phyloP scores from a whole-genome alignment of 1,284 basidiomycete genomes.

The Somion occarium region DNA sequence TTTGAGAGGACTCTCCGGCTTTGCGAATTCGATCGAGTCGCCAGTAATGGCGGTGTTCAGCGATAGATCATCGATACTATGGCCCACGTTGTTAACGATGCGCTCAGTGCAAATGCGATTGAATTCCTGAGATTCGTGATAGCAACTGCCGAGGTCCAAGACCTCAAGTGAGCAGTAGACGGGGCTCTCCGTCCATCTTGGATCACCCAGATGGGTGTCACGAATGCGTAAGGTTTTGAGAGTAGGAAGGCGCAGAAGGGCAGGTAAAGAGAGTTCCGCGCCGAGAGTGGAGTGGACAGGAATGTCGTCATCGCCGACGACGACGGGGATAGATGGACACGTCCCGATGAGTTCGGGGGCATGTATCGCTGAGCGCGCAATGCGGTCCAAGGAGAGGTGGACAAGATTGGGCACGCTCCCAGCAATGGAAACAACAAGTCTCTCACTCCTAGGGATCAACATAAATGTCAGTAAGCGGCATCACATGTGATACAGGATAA shows the following conservation, averaged over 20 bases:
- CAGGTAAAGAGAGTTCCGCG: constrained; percentile 54
- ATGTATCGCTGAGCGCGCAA: constrained; percentile 60
- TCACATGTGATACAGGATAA: constrained; percentile 18
- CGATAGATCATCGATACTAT: constrained; percentile 47
- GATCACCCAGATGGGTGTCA: constrained; percentile 67
- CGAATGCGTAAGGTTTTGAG: constrained; percentile 58
- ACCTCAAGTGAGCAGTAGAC: constrained; percentile 48
- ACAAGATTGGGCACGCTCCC: constrained; percentile 51
- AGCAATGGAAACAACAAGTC: constrained; percentile 65
- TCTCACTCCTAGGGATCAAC: constrained; percentile 51
- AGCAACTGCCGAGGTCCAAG: constrained; percentile 57
- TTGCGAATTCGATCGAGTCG: constrained; percentile 35
- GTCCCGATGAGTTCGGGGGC: constrained; percentile 49
- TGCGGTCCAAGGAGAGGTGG: constrained; percentile 53
- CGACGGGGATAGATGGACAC: constrained; percentile 54
- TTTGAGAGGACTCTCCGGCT: constrained; percentile 45
- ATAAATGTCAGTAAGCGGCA: too few relatives aligned
- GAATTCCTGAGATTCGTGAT: constrained; percentile 45
- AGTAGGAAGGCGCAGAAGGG: constrained; percentile 55
- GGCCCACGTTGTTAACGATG: constrained; percentile 53
- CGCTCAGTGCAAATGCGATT: constrained; percentile 52
- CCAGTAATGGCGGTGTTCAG: constrained; percentile 47
- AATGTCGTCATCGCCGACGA: constrained; percentile 52
- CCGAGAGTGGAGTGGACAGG: constrained; percentile 53
- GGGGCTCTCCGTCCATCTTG: constrained; percentile 44